These are phyloP conservation scores for Calamus simplicifolius DNA, from an alignment of 176 grass and related monocot species.

Conservation along the genomic window DNA sequence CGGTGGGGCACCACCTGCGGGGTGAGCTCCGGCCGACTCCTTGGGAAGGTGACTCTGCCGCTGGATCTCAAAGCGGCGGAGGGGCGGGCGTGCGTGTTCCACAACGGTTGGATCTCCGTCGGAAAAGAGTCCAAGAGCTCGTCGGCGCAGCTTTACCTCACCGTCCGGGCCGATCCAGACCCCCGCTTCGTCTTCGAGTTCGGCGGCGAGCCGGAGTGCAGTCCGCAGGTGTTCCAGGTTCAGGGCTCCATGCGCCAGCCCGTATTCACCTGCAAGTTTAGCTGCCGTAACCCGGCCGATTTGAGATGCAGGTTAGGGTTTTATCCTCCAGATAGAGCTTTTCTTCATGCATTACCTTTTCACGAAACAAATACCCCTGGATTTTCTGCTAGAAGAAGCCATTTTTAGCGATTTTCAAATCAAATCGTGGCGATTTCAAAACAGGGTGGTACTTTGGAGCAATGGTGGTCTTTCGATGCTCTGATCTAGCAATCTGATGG, in stretches of 20 bases:
- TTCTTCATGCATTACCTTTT: background rate
- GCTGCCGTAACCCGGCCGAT: conserved; percentile 69
- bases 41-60: conserved; percentile 61
- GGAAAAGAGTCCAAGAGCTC: conserved; percentile 34
- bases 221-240: conserved; percentile 74
- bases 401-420: too few relatives aligned
- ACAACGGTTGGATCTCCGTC: conserved; percentile 68
- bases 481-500: too few relatives aligned
- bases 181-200: conserved; percentile 87
- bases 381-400: background rate
- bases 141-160: conserved; percentile 48
- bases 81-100: conserved; percentile 34
- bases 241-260: conserved; percentile 60
- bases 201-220: conserved; percentile 83
- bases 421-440: too few relatives aligned
- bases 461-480: too few relatives aligned
- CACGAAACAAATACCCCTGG: background rate
- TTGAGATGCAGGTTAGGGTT: conserved; percentile 30
- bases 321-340: background rate
- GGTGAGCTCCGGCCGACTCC: conserved; percentile 43
- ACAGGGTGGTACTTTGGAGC: too few relatives aligned
- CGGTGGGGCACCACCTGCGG: conserved; percentile 40
- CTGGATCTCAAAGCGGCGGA: conserved; percentile 66
- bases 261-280: conserved; percentile 95
- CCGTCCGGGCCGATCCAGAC: conserved; percentile 65